These are phyloP conservation scores for Bacidia gigantensis DNA, from an alignment of 495 filamentous ascomycete genomes.

Conservation along the genomic window DNA sequence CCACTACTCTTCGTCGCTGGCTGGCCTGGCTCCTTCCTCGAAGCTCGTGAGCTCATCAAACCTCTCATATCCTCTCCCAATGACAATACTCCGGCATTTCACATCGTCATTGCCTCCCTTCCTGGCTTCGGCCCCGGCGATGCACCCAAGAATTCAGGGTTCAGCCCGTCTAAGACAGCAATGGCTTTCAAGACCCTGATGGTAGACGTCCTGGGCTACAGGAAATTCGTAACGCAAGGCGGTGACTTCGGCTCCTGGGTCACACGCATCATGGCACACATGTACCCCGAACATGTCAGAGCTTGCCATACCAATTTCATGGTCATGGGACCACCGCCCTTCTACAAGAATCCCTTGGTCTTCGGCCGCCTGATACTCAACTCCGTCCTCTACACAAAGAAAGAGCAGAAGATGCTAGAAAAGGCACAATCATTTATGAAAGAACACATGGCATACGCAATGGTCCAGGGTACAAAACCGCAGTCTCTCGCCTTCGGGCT, in stretches of 20 bases:
- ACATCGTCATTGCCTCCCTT: constrained; percentile 21
- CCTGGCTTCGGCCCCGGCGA: constrained; percentile 21
- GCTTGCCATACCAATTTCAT: constrained; percentile 22
- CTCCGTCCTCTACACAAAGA: constrained; percentile 6
- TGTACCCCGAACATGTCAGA: constrained; percentile 28
- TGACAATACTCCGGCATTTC: constrained; percentile 13
- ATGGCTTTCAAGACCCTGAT: constrained; percentile 20
- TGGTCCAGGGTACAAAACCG: constrained; percentile 20
- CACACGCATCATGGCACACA: constrained; percentile 23
- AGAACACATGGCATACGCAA: constrained; percentile 17
- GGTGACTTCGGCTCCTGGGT: constrained; percentile 25
- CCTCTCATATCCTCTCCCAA: constrained; percentile 12
- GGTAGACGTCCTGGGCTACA: constrained; percentile 22
- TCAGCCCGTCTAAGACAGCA: constrained; percentile 18
- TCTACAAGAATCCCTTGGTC: constrained; percentile 10
- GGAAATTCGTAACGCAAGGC: constrained; percentile 25
- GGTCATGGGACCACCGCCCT: constrained; percentile 14
- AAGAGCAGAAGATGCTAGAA: constrained; percentile 12
- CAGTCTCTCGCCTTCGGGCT: constrained; percentile 27
- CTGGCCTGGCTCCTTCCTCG: constrained; percentile 29
- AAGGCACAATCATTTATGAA: constrained; percentile 15
- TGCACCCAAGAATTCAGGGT: constrained; percentile 16
- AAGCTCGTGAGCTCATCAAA: constrained; percentile 21
- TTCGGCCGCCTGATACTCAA: constrained; percentile 10
- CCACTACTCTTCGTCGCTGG: constrained; percentile 27